Evolutionary conservation across 345 rosid species (phyloP), one percentile per base, ranked within the genome.

Genomic region (Eucalyptus curtisii): DNA sequence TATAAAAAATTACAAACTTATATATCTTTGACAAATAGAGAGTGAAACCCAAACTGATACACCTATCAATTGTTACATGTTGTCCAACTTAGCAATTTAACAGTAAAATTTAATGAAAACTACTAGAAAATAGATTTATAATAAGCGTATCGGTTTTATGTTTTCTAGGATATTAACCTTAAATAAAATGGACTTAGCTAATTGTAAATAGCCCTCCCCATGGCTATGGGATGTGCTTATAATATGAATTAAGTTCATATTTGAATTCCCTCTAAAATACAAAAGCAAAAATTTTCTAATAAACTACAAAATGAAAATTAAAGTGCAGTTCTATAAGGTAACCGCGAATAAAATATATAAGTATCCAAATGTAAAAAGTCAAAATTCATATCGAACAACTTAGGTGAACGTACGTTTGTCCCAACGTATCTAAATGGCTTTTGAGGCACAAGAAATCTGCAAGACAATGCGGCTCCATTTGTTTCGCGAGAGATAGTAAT

Each of bases 41-140:
- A 52, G 5, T 19, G 25, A 19, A 52, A 52, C 0, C 0, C 25
- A 52, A 19, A 52, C 2, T 19, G 0, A 19, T 20, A 20, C 0
- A 52, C 4, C 0, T 52, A 52, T 52, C 1, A 52, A 1, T 19
- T 52, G 24, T 19, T 3, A 17, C 0, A 19, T 0, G 55, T 52
- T 19, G 4, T 52, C 10, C 2, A 7, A 52, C 5, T 52, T 52
- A 52, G 1, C 2, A 19, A 52, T 52, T 52, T 52, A 52, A 19
- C 0, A 20, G 3, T 20, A 52, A 52, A 52, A 52, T 52, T 19
- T 52, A 52, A 52, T 52, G 5, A 52, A 52, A 52, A 52, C 0
- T 52, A 20, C 20, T 52, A 0, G 0, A 52, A 52, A 3, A 52
- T 52, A 20, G 0, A 7, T 52, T 19, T 52, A 20, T 19, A 5